Evolutionary conservation across 345 rosid genomes (phyloP), one percentile per base, ranked within the genome.

Genomic region (Arabis hirsuta): DNA sequence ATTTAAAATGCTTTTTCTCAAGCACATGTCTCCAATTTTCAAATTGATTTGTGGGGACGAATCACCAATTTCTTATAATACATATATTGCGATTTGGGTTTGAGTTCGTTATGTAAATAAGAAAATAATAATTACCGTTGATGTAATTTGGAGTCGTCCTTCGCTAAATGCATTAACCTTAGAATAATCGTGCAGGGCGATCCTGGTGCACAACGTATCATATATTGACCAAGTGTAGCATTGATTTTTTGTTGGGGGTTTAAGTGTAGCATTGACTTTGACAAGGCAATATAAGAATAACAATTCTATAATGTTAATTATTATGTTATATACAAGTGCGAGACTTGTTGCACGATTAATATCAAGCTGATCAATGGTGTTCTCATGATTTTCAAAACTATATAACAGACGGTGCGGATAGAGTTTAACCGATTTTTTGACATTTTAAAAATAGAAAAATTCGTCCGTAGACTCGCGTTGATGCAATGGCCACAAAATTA

Each of bases 1-100:
- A 26, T 32, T 43, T 52, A 0, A 34, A 65, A 51, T 52, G 48
- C 12, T 58, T 43, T 42, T 59, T 41, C 20, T 52, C 32, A 5
- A 6, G 55, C 78, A 74, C 73, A 59, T 59, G 55, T 64, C 47
- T 67, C 31, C 73, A 12, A 67, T 38, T 51, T 73, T 27, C 20
- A 60, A 43, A 16, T 60, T 71, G 45, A 52, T 51, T 16, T 34
- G 73, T 74, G 72, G 77, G 72, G 65, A 56, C 71, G 31, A 47
- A 47, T 36, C 14, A 24, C 53, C 32, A 7, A 52, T 60, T 36
- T 36, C 9, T 36, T 36, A 36, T 36, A 7, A 7, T 36, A 36
- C 39, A 36, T 36, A 36, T 36, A 7, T 32, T 32, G 36, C 7
- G 39, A 36, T 36, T 36, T 36, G 39, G 9, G 39, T 7, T 36